phyloP scores from a whole-genome alignment of 78 protist species.

The Dictyostelium firmibasis region DNA sequence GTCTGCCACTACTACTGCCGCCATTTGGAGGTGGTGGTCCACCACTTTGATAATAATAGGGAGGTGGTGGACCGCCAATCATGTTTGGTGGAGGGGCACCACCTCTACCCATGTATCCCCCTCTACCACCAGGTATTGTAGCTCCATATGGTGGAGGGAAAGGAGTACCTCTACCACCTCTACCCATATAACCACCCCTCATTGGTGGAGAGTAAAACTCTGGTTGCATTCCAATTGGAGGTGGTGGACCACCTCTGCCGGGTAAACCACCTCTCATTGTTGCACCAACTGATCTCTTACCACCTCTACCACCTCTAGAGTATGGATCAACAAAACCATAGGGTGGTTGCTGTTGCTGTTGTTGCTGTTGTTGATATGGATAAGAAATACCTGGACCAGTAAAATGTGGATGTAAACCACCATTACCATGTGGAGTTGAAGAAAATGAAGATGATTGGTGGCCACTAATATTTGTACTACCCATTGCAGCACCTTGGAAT shows the following conservation, averaged over 20 bases:
- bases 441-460: neutral
- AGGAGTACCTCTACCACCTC: neutral
- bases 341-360: neutral
- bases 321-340: neutral
- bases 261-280: conserved; percentile 18
- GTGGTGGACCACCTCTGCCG: neutral
- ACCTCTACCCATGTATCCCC: neutral
- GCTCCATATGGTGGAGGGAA: neutral
- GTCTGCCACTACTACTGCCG: neutral
- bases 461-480: neutral
- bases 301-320: conserved; percentile 54
- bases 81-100: neutral
- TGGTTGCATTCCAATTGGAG: neutral
- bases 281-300: conserved; percentile 12
- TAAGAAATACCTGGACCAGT: neutral
- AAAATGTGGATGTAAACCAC: neutral
- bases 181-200: conserved; percentile 9
- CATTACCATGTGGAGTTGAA: neutral
- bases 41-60: neutral
- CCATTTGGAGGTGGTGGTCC: conserved; percentile 14
- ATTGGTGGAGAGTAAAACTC: neutral
- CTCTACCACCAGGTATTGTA: neutral
- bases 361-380: neutral
- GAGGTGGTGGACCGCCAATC: neutral
- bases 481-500: neutral